These are phyloP conservation scores for Cryptococcus deneoformans DNA, from an alignment of 1,284 basidiomycete species.

Conservation along the genomic window DNA sequence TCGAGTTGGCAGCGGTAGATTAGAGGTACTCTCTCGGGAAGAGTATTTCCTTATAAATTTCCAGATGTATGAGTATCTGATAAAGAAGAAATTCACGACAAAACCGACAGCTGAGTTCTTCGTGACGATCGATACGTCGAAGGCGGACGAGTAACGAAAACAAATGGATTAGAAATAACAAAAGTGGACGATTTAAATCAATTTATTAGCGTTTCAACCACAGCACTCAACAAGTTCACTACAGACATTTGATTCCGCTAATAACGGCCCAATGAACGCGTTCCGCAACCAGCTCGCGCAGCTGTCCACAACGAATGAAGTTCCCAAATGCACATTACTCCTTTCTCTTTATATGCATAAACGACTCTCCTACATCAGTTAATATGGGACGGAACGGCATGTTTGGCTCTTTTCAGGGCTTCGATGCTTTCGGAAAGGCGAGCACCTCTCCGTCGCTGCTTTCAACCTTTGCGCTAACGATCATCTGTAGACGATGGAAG, in stretches of 20 bases:
- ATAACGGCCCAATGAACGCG: background rate
- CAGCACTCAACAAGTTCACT: background rate
- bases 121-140: too few relatives aligned
- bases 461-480: too few relatives aligned
- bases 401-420: slow-evolving; percentile 50
- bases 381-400: slow-evolving; percentile 49
- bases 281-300: too few relatives aligned
- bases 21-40: background rate
- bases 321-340: too few relatives aligned
- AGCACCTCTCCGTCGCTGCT: slow-evolving; percentile 19
- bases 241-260: background rate
- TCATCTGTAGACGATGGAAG: slow-evolving; percentile 77
- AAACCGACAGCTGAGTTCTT: background rate
- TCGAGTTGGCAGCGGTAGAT: background rate
- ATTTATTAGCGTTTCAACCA: too few relatives aligned
- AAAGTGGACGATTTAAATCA: too few relatives aligned
- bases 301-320: too few relatives aligned
- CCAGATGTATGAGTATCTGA: background rate
- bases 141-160: too few relatives aligned
- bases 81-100: background rate
- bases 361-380: background rate
- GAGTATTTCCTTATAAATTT: background rate
- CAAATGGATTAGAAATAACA: too few relatives aligned
- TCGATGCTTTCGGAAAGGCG: slow-evolving; percentile 99
- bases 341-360: background rate